phyloP scores from a whole-genome alignment of 176 grass and related monocot genomes.

The Hyparrhenia diplandra region DNA sequence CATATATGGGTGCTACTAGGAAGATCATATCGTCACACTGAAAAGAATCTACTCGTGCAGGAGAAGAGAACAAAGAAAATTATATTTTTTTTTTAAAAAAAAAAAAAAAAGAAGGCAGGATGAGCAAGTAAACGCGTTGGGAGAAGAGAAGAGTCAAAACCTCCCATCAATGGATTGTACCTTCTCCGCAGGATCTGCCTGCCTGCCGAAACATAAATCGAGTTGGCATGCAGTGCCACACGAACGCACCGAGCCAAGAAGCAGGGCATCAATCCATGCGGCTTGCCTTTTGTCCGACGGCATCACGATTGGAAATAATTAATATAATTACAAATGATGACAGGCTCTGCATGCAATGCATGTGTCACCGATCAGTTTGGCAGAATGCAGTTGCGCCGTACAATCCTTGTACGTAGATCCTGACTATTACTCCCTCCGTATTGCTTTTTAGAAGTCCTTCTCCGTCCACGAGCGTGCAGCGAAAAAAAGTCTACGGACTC shows the following conservation, averaged over 20 bases:
- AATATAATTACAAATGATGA: background rate
- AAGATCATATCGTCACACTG: too few species aligned
- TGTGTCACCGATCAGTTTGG: background rate
- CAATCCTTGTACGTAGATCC: background rate
- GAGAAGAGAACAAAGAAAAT: background rate
- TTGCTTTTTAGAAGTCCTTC: too few species aligned
- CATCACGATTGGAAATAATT: background rate
- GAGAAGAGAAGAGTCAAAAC: slow-evolving; percentile 29
- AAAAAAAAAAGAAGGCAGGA: background rate
- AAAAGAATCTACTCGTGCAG: background rate
- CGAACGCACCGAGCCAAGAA: slow-evolving; percentile 7
- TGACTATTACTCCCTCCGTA: background rate
- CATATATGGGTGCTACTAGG: too few species aligned
- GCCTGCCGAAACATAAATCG: background rate
- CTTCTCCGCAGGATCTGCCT: slow-evolving; percentile 2
- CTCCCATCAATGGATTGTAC: slow-evolving; percentile 26
- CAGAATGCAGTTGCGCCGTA: background rate
- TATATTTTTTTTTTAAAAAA: background rate
- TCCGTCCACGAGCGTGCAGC: too few species aligned
- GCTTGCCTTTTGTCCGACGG: background rate
- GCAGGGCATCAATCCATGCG: slow-evolving; percentile 4
- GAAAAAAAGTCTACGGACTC: too few species aligned
- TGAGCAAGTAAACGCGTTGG: slow-evolving; percentile 37
- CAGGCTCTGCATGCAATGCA: background rate
- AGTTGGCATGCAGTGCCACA: background rate